Base-by-base conservation (phyloP, 352 stramenopile genomes). In the Phytopythium oedochilum region DNA sequence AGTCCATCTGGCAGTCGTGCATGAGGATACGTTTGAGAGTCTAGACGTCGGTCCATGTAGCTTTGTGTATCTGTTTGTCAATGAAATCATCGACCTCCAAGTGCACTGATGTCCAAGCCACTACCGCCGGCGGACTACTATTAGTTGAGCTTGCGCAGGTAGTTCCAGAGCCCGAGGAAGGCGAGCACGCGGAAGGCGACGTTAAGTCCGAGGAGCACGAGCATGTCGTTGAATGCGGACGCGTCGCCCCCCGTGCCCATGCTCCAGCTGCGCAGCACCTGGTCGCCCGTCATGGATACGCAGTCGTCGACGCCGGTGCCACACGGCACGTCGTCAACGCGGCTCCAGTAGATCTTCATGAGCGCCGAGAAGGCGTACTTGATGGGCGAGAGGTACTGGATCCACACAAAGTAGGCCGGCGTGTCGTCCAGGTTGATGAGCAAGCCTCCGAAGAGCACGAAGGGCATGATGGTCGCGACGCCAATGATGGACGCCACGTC, bases 311-410 rank as follows among this genome's bases (percentile, higher is more conserved):
- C 20, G 7, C 50, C 53, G 2, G 23, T 28, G 42, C 60, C 25
- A 55, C 69, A 78, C 3, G 65, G 28, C 25, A 77, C 70, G 12
- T 14, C 11, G 0, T 36, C 32, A 14, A 77, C 53, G 22, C 51
- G 36, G 17, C 56, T 46, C 68, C 68, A 77, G 57, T 66, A 74
- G 18, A 64, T 66, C 26, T 63, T 66, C 59, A 70, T 74, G 5
- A 68, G 1, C 1, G 48, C 68, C 31, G 66, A 53, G 48, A 67
- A 77, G 20, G 55, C 68, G 50, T 77, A 77, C 39, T 68, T 71
- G 55, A 77, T 61, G 1, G 63, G 63, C n/a, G 68, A 77, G 8
- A 77, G 32, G 59, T 73, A 71, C 34, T 73, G 59, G 14, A 77
- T 42, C 68, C 68, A 74, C 14, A 64, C 29, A 28, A 77, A 74